phyloP scores from a whole-genome alignment of 345 rosid species.

The Populus davidiana region DNA sequence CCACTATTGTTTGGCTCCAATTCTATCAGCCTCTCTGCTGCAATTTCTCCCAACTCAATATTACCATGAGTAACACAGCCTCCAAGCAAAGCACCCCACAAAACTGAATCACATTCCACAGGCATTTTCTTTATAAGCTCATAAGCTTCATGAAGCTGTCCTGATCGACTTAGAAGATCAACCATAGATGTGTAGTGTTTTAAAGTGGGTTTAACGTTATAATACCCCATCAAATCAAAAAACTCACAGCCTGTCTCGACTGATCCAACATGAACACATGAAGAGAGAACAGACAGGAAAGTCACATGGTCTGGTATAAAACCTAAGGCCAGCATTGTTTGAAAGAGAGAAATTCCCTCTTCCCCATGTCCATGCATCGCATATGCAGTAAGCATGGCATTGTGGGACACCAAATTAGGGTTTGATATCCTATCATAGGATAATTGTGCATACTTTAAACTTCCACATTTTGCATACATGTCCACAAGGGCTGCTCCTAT shows the following conservation, averaged over 20 bases:
- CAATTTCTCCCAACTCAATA: constrained; percentile 20
- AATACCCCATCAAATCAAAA: constrained; percentile 17
- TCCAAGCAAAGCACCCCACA: constrained; percentile 31
- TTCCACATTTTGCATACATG: constrained; percentile 31
- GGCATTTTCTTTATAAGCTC: constrained; percentile 22
- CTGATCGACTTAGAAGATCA: constrained; percentile 26
- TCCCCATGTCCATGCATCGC: constrained; percentile 30
- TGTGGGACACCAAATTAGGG: constrained; percentile 31
- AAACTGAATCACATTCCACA: constrained; percentile 21
- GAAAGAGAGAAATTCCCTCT: constrained; percentile 24
- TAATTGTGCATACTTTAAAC: constrained; percentile 7
- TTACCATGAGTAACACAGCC: constrained; percentile 23
- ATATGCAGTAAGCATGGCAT: constrained; percentile 30
- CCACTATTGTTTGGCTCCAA: constrained; percentile 22
- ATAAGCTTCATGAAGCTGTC: constrained; percentile 21
- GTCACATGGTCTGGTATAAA: constrained; percentile 18
- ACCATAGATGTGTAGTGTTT: constrained; percentile 27
- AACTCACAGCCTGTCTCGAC: constrained; percentile 12
- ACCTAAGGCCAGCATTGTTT: constrained; percentile 10
- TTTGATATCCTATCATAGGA: constrained; percentile 21
- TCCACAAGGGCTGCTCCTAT: constrained; percentile 32
- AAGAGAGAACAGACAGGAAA: constrained; percentile 21
- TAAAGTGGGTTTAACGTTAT: constrained; percentile 15
- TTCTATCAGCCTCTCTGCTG: constrained; percentile 19
- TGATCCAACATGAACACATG: constrained; percentile 28